Percentiles rank a stretch among this genome's conserved stretches.
Conservation (phyloP, 169 alveolate species). For the Cryptosporidium bovis region DNA sequence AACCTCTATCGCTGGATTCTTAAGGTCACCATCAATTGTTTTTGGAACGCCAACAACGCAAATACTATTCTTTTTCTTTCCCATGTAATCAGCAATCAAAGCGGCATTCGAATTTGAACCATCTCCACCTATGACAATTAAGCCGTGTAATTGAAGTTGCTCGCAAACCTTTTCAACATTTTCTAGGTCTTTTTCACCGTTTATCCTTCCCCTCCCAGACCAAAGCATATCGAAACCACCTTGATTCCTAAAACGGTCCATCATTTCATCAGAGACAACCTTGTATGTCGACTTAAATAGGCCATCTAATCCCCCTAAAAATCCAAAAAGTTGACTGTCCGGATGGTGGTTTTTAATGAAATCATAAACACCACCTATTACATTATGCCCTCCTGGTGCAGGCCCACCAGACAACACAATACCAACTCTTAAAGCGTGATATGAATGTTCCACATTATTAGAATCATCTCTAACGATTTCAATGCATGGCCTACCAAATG, state of each 20-base stretch:
- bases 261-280: conserved; percentile 89
- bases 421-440: conserved; percentile 88
- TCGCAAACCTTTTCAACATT: conserved; percentile 86
- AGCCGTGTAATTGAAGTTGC: conserved; percentile 94
- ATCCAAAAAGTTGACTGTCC: conserved; percentile 92
- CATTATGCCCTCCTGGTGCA: conserved; percentile 99
- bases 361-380: conserved; percentile 96
- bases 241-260: conserved; percentile 94
- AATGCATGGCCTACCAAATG: conserved; percentile 73
- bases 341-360: conserved; percentile 90
- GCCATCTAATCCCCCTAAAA: conserved; percentile 95
- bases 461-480: conserved; percentile 77
- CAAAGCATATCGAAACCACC: conserved; percentile 99
- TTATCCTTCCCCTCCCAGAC: conserved; percentile 97
- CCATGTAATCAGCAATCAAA: conserved; percentile 95
- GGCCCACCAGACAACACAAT: conserved; percentile 98
- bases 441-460: conserved; percentile 60
- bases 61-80: conserved; percentile 78
- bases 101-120: conserved; percentile 99
- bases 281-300: conserved; percentile 91
- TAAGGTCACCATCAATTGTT: conserved; percentile 99
- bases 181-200: conserved; percentile 91
- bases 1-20: conserved; percentile 93
- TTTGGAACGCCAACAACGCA: conserved; percentile 97
- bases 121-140: conserved; percentile 98